A percentile compares a stretch with the other conserved stretches of the same genome.
Evolutionary conservation across 495 filamentous ascomycete genomes (phyloP).

Genomic region (Trichoderma reesei): DNA sequence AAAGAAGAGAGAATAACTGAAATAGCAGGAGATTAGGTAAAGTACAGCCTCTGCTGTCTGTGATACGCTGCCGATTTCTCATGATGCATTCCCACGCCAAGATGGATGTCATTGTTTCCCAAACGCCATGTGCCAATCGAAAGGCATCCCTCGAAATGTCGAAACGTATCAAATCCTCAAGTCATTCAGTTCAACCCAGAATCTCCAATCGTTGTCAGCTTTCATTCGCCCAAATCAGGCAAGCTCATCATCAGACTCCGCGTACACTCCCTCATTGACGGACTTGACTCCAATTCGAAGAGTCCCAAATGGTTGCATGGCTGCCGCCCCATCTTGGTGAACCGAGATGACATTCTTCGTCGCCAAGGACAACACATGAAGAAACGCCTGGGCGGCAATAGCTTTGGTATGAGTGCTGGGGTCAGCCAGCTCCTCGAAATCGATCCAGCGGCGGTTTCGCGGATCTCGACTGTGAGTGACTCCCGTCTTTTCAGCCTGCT

Average conservation of each 20-base stretch:
- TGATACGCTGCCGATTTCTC: neutral
- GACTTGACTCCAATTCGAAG: conserved; percentile 25
- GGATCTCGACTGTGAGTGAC: conserved; percentile 28
- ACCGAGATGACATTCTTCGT: conserved; percentile 52
- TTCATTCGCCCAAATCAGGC: neutral
- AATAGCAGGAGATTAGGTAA: too few relatives aligned
- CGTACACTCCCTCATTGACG: neutral
- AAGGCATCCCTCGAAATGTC: neutral
- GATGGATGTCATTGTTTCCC: neutral
- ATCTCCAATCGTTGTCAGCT: neutral
- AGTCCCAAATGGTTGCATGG: conserved; percentile 24
- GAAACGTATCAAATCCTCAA: neutral
- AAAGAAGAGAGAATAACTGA: too few relatives aligned
- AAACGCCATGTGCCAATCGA: neutral
- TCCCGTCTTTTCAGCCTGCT: conserved; percentile 26
- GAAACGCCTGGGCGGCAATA: conserved; percentile 63
- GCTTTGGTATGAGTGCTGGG: conserved; percentile 39
- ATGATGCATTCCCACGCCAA: neutral
- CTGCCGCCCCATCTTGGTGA: conserved; percentile 34
- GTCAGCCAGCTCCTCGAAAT: conserved; percentile 56
- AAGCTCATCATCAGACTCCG: conserved; percentile 1
- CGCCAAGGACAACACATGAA: conserved; percentile 60
- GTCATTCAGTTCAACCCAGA: neutral
- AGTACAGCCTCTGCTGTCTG: neutral
- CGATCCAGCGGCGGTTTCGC: conserved; percentile 25